Percentiles rank a stretch among this genome's conserved stretches.
These are phyloP conservation scores for Lachnum nothofagi DNA, from an alignment of 2,329 filamentous ascomycete species.

Conservation along the genomic window DNA sequence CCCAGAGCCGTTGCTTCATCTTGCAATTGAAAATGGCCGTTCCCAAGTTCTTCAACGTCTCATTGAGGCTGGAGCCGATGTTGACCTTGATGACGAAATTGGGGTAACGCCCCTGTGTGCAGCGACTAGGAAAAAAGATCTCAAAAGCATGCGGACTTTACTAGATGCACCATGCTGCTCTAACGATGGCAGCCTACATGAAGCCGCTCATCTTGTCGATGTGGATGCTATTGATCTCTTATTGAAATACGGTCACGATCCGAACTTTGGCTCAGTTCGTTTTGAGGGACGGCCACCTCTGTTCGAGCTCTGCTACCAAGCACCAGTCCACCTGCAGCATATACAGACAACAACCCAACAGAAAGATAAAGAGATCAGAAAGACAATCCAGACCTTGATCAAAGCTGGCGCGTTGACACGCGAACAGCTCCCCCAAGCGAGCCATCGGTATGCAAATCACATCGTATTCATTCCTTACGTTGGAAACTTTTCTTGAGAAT, in stretches of 20 bases:
- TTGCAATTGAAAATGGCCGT: conserved; percentile 5
- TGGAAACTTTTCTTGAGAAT: no score
- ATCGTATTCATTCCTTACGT: no score
- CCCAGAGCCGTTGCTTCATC: conserved; percentile 4
- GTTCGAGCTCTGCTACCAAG: conserved; percentile 57
- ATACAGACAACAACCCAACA: conserved; percentile 41
- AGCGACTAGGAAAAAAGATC: conserved; percentile 42
- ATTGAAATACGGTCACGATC: conserved; percentile 53
- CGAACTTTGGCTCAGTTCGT: conserved; percentile 58
- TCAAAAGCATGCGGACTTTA: conserved; percentile 47
- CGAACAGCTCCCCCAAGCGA: conserved; percentile 49
- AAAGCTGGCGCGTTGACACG: conserved; percentile 41
- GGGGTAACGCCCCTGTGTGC: conserved; percentile 1
- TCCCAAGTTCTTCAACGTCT: conserved; percentile 1
- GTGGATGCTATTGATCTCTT: conserved; percentile 51
- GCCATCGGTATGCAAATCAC: no score
- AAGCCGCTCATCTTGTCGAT: conserved; percentile 57
- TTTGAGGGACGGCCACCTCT: conserved; percentile 59
- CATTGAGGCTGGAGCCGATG: conserved; percentile 7
- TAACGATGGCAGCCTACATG: conserved; percentile 65
- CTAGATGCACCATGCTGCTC: conserved; percentile 57
- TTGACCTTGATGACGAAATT: conserved; percentile 1
- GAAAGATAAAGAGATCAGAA: conserved; percentile 51
- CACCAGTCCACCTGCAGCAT: conserved; percentile 35
- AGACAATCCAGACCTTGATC: conserved; percentile 51